Evolutionary conservation across 805 yeast genomes (phyloP).

Genomic region (Cyberlindnera veronae): DNA sequence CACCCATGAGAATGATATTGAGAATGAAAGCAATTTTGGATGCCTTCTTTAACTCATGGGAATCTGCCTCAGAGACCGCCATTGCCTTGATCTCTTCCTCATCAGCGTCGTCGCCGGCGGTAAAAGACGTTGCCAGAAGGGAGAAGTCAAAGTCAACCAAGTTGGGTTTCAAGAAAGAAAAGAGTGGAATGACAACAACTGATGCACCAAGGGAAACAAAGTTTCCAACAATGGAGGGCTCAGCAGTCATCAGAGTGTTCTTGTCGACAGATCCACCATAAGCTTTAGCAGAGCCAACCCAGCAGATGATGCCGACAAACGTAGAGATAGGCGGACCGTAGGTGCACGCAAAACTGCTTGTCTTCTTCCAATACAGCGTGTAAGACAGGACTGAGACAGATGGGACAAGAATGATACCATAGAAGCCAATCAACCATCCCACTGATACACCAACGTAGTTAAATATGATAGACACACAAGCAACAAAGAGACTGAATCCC

Average conservation of each 20-base stretch:
- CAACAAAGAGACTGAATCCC: constrained; percentile 40
- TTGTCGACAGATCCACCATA: constrained; percentile 19
- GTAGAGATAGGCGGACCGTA: constrained; percentile 28
- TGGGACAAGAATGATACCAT: constrained; percentile 39
- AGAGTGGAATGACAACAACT: constrained; percentile 30
- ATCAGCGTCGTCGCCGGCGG: constrained; percentile 36
- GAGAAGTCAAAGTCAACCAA: constrained; percentile 23
- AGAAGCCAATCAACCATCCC: constrained; percentile 38
- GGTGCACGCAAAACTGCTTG: constrained; percentile 18
- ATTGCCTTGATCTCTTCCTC: constrained; percentile 30
- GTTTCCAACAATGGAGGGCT: constrained; percentile 23
- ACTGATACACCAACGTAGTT: constrained; percentile 40
- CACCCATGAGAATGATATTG: constrained; percentile 32
- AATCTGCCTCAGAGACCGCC: constrained; percentile 21
- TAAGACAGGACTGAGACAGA: constrained; percentile 33
- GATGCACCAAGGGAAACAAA: constrained; percentile 23
- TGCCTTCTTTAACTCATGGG: constrained; percentile 32
- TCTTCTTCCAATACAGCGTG: constrained; percentile 32
- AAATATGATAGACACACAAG: constrained; percentile 36
- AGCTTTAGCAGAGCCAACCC: constrained; percentile 24
- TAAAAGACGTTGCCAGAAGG: constrained; percentile 21
- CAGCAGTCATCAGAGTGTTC: constrained; percentile 16
- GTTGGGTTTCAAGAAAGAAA: constrained; percentile 31
- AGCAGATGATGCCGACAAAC: constrained; percentile 23
- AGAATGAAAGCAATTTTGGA: constrained; percentile 38